A percentile compares a stretch with the other conserved stretches of the same genome.
Evolutionary conservation across 257 asterid genomes (phyloP).

Genomic region (Jaltomata sinuosa): DNA sequence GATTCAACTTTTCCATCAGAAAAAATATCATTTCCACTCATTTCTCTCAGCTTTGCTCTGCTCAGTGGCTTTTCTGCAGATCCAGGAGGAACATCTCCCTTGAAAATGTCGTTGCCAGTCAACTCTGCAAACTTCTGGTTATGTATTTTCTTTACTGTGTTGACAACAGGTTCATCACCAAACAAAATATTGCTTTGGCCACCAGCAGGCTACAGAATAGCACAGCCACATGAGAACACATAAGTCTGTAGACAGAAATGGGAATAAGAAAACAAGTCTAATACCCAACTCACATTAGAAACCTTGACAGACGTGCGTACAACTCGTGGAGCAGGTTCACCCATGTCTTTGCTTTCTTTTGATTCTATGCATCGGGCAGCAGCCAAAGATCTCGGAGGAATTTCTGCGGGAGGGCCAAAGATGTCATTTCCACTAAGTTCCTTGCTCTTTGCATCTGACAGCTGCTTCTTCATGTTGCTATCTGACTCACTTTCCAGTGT

Average conservation of each 20-base stretch:
- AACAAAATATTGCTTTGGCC: slow-evolving; percentile 79
- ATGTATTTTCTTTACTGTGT: slow-evolving; percentile 60
- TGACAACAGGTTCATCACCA: slow-evolving; percentile 66
- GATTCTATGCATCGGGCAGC: slow-evolving; percentile 40
- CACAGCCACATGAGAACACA: background rate
- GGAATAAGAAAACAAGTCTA: background rate
- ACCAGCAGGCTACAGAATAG: slow-evolving; percentile 69
- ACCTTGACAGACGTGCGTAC: slow-evolving; percentile 86
- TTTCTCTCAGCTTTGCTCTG: slow-evolving; percentile 77
- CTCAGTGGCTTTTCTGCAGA: slow-evolving; percentile 80
- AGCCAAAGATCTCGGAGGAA: slow-evolving; percentile 51
- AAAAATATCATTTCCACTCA: slow-evolving; percentile 76
- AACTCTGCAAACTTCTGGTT: slow-evolving; percentile 81
- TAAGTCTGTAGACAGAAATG: background rate
- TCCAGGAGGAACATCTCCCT: slow-evolving; percentile 66
- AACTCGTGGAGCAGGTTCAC: slow-evolving; percentile 68
- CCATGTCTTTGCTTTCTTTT: slow-evolving; percentile 58
- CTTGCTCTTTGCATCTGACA: slow-evolving; percentile 68
- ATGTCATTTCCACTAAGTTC: slow-evolving; percentile 89
- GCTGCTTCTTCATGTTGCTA: slow-evolving; percentile 45
- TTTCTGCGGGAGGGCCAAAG: slow-evolving; percentile 80
- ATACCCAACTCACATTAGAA: slow-evolving; percentile 61
- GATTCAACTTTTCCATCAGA: slow-evolving; percentile 68
- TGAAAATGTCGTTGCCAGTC: slow-evolving; percentile 82
- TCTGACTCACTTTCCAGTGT: slow-evolving; percentile 60